These are phyloP conservation scores for Tolypocladium tropicale DNA, from an alignment of 2,329 filamentous ascomycete genomes.

Conservation along the genomic window DNA sequence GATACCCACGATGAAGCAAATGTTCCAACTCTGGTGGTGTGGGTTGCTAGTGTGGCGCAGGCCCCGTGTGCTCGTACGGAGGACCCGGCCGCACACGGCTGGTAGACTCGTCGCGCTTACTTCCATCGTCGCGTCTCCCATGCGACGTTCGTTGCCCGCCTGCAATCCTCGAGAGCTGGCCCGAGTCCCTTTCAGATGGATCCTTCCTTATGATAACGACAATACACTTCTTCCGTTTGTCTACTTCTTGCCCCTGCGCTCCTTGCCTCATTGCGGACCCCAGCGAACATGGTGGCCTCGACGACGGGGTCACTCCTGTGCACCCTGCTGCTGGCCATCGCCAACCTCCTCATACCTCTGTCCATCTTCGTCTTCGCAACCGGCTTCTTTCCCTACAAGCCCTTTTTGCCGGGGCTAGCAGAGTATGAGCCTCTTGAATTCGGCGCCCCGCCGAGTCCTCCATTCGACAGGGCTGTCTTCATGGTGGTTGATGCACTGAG, in stretches of 20 bases:
- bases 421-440: slow-evolving; percentile 47
- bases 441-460: slow-evolving; percentile 48
- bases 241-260: no score
- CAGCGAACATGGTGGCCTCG: slow-evolving; percentile 12
- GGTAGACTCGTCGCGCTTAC: neutral
- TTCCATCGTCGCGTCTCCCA: neutral
- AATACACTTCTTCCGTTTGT: no score
- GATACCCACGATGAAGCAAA: slow-evolving; percentile 5
- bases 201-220: neutral
- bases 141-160: neutral
- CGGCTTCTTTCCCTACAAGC: slow-evolving; percentile 97
- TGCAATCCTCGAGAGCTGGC: neutral
- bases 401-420: slow-evolving; percentile 78
- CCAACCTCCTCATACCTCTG: slow-evolving; percentile 69
- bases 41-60: slow-evolving; percentile 6
- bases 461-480: slow-evolving; percentile 85
- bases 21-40: neutral
- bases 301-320: slow-evolving; percentile 16
- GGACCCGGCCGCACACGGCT: neutral
- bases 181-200: neutral
- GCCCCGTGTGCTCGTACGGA: no score
- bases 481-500: slow-evolving; percentile 96
- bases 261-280: neutral
- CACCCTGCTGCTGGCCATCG: slow-evolving; percentile 43
- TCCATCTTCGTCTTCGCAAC: slow-evolving; percentile 70